These are phyloP conservation scores for Colletotrichum sojae DNA, from an alignment of 2,329 filamentous ascomycete species.

Conservation along the genomic window DNA sequence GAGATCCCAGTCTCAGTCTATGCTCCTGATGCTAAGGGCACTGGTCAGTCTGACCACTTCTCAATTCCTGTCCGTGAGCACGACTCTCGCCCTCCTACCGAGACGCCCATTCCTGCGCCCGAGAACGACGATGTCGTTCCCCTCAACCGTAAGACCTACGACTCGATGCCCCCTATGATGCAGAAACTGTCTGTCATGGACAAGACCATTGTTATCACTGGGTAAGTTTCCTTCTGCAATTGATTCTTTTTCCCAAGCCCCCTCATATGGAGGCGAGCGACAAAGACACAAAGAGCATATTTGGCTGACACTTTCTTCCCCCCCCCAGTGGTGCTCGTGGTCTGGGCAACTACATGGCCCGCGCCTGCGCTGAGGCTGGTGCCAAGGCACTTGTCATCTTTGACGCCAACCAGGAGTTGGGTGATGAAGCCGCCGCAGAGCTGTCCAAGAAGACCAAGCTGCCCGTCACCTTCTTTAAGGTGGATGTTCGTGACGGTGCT, in stretches of 20 bases:
- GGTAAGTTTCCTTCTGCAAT: constrained; percentile 60
- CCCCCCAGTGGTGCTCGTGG: constrained; percentile 77
- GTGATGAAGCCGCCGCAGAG: constrained; percentile 77
- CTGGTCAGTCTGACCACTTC: constrained; percentile 63
- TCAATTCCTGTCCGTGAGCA: constrained; percentile 64
- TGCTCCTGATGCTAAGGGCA: constrained; percentile 61
- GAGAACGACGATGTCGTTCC: constrained; percentile 66
- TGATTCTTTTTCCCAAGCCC: background rate
- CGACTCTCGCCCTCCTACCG: constrained; percentile 58
- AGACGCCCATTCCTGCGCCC: constrained; percentile 54
- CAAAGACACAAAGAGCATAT: background rate
- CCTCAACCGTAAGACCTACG: constrained; percentile 67
- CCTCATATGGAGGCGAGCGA: background rate
- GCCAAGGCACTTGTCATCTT: constrained; percentile 82
- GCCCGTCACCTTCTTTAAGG: constrained; percentile 82
- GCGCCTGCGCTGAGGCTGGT: constrained; percentile 82
- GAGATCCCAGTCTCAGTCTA: constrained; percentile 71
- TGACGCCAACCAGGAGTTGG: constrained; percentile 82
- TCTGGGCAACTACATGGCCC: constrained; percentile 84
- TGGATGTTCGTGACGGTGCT: constrained; percentile 80
- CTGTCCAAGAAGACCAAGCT: constrained; percentile 81
- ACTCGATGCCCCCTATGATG: constrained; percentile 72
- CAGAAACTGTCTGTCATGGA: constrained; percentile 78
- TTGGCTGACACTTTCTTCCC: constrained; percentile 14
- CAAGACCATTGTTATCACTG: constrained; percentile 81